Evolutionary conservation across 2,329 filamentous ascomycete genomes (phyloP).

Genomic region (Nemania sp.): DNA sequence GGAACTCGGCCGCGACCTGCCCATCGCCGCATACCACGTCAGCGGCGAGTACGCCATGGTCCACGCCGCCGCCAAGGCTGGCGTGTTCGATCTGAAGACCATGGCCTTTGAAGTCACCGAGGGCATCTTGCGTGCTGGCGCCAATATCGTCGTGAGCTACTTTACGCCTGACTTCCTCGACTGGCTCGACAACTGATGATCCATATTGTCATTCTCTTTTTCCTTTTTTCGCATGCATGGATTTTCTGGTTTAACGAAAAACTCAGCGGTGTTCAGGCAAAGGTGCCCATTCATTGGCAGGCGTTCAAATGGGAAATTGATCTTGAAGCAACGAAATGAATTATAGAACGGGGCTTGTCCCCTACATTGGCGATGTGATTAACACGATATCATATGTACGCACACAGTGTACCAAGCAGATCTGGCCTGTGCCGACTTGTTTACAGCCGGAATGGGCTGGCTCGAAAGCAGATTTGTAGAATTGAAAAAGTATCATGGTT

Average conservation of each 20-base stretch:
- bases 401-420: too few species aligned
- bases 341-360: too few species aligned
- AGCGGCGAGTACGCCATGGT: slow-evolving; percentile 98
- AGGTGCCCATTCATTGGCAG: background rate
- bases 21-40: slow-evolving; percentile 94
- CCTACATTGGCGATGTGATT: too few species aligned
- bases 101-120: slow-evolving; percentile 97
- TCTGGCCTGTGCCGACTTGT: too few species aligned
- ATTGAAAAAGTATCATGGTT: too few species aligned
- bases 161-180: slow-evolving; percentile 82
- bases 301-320: slow-evolving; percentile 16
- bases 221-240: background rate
- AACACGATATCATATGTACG: too few species aligned
- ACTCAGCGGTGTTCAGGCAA: slow-evolving; percentile 15
- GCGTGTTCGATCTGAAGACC: slow-evolving; percentile 90
- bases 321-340: too few species aligned
- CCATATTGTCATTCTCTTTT: background rate
- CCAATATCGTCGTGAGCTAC: slow-evolving; percentile 91
- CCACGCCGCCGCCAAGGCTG: slow-evolving; percentile 90
- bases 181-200: slow-evolving; percentile 59
- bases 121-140: slow-evolving; percentile 88
- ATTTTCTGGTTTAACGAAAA: too few species aligned
- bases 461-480: too few species aligned
- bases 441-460: too few species aligned
- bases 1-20: slow-evolving; percentile 87